Base-by-base conservation (phyloP, 345 rosid genomes). In the Pistacia vera region DNA sequence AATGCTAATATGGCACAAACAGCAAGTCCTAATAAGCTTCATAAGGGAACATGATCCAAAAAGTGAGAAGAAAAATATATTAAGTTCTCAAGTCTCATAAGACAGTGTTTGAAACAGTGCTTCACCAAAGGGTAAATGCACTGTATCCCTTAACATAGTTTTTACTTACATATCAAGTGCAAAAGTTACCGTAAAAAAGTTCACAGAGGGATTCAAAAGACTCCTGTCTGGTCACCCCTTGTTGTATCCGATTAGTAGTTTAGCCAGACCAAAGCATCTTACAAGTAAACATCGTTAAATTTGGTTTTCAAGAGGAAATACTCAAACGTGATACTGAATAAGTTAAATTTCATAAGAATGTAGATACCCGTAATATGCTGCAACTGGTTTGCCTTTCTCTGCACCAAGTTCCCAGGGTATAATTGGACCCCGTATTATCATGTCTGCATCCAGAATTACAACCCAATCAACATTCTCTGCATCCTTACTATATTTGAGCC, bases 391-490 rank as follows among this genome's bases (percentile, higher is more conserved):
- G 74, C 97, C 99, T 81, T 75, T 88, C 81, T 93, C 91, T 0
- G 94, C 97, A 71, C 98, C 99, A 68, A 96, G 97, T 71, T 96
- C 90, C 98, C 97, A 91, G 51, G 98, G 97, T 80, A 96, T 84
- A 64, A 96, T 89, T 12, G 97, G 98, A 74, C 98, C 97, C 83
- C 99, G 73, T 68, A 93, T 80, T 81, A 96, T 93, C 99, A 91
- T 91, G 82, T 96, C 99, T 25, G 99, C 99, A 85, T 96, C 99
- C 51, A 96, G 83, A 88, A 96, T 96, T 66, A 96, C 97, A 59
- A 96, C 97, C 98, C 99, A 96, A 78, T 96, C 99, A 8, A 89
- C 94, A 75, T 90, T 85, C 66, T 90, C 84, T 30, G 97, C 97
- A 64, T 94, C 98, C 83, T 92, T 86, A 81, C 97, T 92, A 82